Conservation (phyloP, 768 basidiomycete species). For the Psilocybe tampanensis region DNA sequence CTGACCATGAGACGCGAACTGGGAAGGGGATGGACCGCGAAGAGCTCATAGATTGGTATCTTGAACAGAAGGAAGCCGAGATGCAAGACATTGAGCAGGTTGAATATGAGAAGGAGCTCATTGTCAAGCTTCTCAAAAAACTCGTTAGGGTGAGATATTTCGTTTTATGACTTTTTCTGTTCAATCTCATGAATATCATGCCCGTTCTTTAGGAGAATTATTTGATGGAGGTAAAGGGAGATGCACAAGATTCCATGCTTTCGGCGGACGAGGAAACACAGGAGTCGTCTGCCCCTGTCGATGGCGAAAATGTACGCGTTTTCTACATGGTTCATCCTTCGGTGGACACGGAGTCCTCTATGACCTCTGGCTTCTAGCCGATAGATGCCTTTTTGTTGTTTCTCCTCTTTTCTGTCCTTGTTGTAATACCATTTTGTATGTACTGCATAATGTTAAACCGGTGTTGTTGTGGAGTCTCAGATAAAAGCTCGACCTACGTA, state of each 20-base stretch:
- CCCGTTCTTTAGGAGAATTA: slow-evolving; percentile 67
- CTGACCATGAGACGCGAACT: slow-evolving; percentile 73
- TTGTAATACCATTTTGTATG: slow-evolving; percentile 14
- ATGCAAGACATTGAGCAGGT: slow-evolving; percentile 84
- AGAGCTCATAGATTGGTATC: slow-evolving; percentile 95
- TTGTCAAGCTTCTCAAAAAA: slow-evolving; percentile 86
- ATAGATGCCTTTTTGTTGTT: neutral
- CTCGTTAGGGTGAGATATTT: slow-evolving; percentile 76
- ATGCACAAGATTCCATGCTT: slow-evolving; percentile 78
- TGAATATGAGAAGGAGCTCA: slow-evolving; percentile 88
- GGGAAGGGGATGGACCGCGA: slow-evolving; percentile 83
- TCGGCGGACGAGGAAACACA: slow-evolving; percentile 64
- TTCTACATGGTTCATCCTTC: slow-evolving; percentile 92
- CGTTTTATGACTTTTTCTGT: neutral
- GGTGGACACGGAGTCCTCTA: slow-evolving; percentile 72
- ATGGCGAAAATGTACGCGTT: slow-evolving; percentile 64
- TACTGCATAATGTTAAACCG: neutral
- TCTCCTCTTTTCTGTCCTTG: slow-evolving; percentile 6
- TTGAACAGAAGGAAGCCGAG: slow-evolving; percentile 86
- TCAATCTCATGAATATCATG: slow-evolving; percentile 1
- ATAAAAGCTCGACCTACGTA: neutral
- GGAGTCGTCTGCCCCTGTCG: slow-evolving; percentile 48
- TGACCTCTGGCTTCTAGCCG: slow-evolving; percentile 36
- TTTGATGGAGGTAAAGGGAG: slow-evolving; percentile 81
- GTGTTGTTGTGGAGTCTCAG: neutral